Evolutionary conservation across 2,329 filamentous ascomycete genomes (phyloP).

Genomic region (Penicillium brevicompactum): DNA sequence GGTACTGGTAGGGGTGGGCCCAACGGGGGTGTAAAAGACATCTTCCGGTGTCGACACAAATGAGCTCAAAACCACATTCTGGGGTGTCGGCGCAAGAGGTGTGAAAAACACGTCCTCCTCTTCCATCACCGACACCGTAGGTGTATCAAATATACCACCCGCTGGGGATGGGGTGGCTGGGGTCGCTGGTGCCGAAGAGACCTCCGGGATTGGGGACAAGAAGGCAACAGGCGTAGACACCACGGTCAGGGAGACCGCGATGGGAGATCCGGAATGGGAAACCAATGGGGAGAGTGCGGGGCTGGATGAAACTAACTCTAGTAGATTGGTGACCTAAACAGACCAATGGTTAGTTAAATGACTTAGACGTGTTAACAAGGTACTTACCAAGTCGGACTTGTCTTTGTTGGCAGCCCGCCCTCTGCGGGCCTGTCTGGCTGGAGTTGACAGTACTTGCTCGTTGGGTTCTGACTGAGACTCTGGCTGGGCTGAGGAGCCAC

Average conservation of each 20-base stretch:
- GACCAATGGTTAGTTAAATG: background rate
- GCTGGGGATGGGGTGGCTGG: too few relatives aligned
- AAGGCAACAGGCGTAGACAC: too few relatives aligned
- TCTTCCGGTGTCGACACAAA: background rate
- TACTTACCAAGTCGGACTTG: background rate
- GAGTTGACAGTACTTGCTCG: background rate
- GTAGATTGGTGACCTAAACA: background rate
- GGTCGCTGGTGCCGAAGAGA: too few relatives aligned
- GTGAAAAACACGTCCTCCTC: too few relatives aligned
- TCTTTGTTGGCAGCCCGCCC: slow-evolving; percentile 1
- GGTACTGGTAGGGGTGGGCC: background rate
- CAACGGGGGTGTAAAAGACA: background rate
- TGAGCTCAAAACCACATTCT: too few relatives aligned
- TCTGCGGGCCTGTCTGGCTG: background rate
- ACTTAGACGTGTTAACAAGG: background rate
- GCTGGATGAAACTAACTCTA: background rate
- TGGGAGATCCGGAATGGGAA: background rate
- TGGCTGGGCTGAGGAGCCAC: background rate
- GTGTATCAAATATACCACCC: too few relatives aligned
- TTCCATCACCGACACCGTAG: too few relatives aligned
- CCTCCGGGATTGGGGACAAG: too few relatives aligned
- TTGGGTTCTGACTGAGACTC: background rate
- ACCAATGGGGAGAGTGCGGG: background rate
- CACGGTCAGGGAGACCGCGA: too few relatives aligned
- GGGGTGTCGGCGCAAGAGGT: too few relatives aligned